Conservation (phyloP, 164 flowering plant species). For the Nymphaea colorata region DNA sequence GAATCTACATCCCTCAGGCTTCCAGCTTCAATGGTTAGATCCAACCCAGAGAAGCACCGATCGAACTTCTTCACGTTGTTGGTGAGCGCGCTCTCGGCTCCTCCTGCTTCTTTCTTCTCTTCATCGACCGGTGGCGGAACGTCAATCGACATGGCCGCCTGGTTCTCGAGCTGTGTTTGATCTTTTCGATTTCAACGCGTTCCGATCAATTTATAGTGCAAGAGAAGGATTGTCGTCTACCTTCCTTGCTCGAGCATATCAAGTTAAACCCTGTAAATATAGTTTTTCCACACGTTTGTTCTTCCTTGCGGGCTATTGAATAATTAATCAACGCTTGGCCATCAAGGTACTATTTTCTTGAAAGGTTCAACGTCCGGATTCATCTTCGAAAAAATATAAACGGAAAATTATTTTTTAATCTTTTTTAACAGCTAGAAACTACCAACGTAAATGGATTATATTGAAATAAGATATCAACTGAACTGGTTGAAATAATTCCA, state of each 20-base stretch:
- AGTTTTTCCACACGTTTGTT: background rate
- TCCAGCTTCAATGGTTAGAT: slow-evolving; percentile 25
- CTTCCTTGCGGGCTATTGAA: background rate
- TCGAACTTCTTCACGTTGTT: background rate
- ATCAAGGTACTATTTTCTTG: background rate
- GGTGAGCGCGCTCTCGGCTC: background rate
- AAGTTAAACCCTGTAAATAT: background rate
- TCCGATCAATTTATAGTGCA: background rate
- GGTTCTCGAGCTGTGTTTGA: background rate
- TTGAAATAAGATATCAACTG: too few species aligned
- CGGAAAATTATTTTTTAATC: too few species aligned
- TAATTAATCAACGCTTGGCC: background rate
- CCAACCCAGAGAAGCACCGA: slow-evolving; percentile 29
- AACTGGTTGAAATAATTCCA: too few species aligned
- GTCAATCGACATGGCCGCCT: background rate
- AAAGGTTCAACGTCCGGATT: too few species aligned
- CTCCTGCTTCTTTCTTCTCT: background rate
- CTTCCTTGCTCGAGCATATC: background rate
- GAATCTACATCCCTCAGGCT: slow-evolving; percentile 40
- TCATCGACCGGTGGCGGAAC: background rate
- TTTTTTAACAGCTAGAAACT: too few species aligned
- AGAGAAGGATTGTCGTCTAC: background rate
- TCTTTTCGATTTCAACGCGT: background rate
- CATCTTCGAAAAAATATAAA: too few species aligned
- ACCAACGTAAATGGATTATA: too few species aligned